Conservation (phyloP, 75 land plant genomes). For the Selaginella moellendorffii region DNA sequence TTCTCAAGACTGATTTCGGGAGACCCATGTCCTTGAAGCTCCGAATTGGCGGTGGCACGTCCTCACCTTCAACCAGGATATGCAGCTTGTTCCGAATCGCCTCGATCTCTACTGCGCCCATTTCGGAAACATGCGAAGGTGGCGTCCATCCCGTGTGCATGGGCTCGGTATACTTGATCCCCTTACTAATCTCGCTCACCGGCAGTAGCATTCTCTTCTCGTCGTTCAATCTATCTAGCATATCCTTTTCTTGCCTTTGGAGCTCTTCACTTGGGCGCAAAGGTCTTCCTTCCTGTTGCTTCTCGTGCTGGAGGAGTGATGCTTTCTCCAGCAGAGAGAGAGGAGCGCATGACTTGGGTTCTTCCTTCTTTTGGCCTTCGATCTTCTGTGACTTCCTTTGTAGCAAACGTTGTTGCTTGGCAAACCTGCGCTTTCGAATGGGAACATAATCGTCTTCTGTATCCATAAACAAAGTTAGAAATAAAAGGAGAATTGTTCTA, state of each 20-base stretch:
- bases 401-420: slow-evolving; percentile 67
- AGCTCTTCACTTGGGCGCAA: slow-evolving; percentile 57
- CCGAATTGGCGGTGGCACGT: slow-evolving; percentile 68
- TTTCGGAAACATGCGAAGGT: slow-evolving; percentile 35
- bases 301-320: slow-evolving; percentile 44
- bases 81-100: slow-evolving; percentile 71
- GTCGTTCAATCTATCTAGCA: slow-evolving; percentile 75
- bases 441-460: too few species aligned
- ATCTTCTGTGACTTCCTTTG: too few species aligned
- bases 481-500: too few species aligned
- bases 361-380: too few species aligned
- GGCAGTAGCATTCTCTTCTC: slow-evolving; percentile 73
- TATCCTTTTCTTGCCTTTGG: slow-evolving; percentile 67
- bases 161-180: slow-evolving; percentile 76
- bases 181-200: slow-evolving; percentile 81
- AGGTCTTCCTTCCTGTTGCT: slow-evolving; percentile 56
- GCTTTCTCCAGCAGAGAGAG: too few species aligned
- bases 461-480: too few species aligned
- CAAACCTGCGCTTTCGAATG: slow-evolving; percentile 47
- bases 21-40: slow-evolving; percentile 82
- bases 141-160: slow-evolving; percentile 82
- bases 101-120: slow-evolving; percentile 39
- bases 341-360: too few species aligned
- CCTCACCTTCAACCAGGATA: slow-evolving; percentile 85
- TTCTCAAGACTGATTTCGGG: slow-evolving; percentile 58